Evolutionary conservation across 306 rosid species (phyloP).

Genomic region (cucumber (Cucumis sativus)): Cucumber_9930_V3 NC_026659.2:4797501-4798000

Average conservation of each 20-base stretch:
- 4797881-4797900: not conserved
- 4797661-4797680: too few species aligned
- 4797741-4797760: too few species aligned
- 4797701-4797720: too few species aligned
- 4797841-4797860: not conserved
- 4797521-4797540: slow-evolving; percentile 2
- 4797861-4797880: not conserved
- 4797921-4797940: not conserved
- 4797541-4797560: not conserved
- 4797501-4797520: not conserved
- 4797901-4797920: not conserved
- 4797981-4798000: not conserved
- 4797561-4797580: not conserved
- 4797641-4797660: not conserved
- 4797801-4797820: not conserved
- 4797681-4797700: too few species aligned
- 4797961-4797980: not conserved
- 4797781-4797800: not conserved
- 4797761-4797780: too few species aligned
- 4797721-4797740: too few species aligned
- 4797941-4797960: not conserved
- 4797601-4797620: slow-evolving; percentile 2
- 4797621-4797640: not conserved
- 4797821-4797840: not conserved
- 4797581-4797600: slow-evolving; percentile 10